Evolutionary conservation across 306 rosid genomes (phyloP).

Genomic region (Cicer chorassanicum): DNA sequence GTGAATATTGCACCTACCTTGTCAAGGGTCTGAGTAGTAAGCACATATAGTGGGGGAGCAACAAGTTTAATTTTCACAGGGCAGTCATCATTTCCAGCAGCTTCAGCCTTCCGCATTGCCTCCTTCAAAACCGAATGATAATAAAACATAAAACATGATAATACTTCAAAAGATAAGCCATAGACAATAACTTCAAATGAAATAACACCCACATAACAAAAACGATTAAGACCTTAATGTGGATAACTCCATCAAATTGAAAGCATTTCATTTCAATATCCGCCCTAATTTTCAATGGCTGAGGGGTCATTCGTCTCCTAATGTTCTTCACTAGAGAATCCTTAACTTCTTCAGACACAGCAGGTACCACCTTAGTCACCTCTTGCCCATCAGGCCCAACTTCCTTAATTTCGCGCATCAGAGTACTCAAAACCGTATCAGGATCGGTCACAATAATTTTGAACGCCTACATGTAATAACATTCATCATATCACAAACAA

Average conservation of each 20-base stretch:
- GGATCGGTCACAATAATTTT: conserved; percentile 87
- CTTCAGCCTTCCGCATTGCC: conserved; percentile 95
- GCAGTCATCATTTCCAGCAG: conserved; percentile 87
- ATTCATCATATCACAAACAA: not conserved
- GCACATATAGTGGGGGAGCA: conserved; percentile 96
- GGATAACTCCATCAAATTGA: conserved; percentile 95
- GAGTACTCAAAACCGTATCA: conserved; percentile 76
- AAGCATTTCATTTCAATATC: conserved; percentile 84
- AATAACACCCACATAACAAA: conserved; percentile 6
- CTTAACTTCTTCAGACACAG: conserved; percentile 85
- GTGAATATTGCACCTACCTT: conserved; percentile 62
- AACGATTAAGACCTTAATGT: conserved; percentile 69
- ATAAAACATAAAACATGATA: conserved; percentile 13
- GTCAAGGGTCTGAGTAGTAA: conserved; percentile 97
- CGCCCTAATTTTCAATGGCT: conserved; percentile 92
- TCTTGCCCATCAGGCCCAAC: conserved; percentile 89
- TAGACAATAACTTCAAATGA: not conserved
- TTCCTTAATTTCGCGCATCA: conserved; percentile 86
- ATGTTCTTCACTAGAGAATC: conserved; percentile 80
- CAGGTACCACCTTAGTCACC: conserved; percentile 87
- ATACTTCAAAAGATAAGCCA: not conserved
- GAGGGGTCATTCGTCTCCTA: conserved; percentile 95
- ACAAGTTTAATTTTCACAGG: conserved; percentile 98
- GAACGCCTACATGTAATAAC: conserved; percentile 71
- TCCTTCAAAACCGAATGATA: conserved; percentile 58